Evolutionary conservation across 2,329 filamentous ascomycete genomes (phyloP), one percentile per base, ranked within the genome.

Genomic region (Penicillium expansum): DNA sequence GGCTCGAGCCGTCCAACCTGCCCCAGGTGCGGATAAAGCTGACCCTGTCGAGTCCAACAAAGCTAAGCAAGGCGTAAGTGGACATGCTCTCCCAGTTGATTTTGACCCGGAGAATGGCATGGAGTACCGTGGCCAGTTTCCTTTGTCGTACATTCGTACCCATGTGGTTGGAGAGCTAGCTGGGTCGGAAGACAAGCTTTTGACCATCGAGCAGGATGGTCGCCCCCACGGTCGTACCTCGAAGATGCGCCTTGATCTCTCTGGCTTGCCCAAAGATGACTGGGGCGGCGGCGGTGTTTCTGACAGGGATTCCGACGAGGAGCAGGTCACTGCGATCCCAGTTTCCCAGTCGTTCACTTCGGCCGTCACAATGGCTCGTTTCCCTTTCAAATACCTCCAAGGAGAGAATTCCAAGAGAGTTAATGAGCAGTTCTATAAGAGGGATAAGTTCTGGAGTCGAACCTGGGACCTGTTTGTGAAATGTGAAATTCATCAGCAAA

Each of bases 381-480:
- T 74, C 50, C 76, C 77, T 4, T 79, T 79, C 66, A 76, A 72
- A 55, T 75, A 74, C 56, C 63, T 80, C 43, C 57, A 61, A 49
- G 68, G 70, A 10, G 60, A 71, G 5, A 54, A 66, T 13, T 63
- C 69, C 29, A 68, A 76, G 47, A 54, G 44, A 24, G 71, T 78
- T 35, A 73, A 74, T 5, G 62, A 67, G 33, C 61, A 54, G 9
- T 79, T 76, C 59, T 80, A 79, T 54, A 72, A 73, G 18, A 60
- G 56, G 6, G 75, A 73, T 2, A 72, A 78, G 51, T 77, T 80
- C 61, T 83, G 82, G 65, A 74, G 77, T 2, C 81, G 84, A 57
- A 68, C 77, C 11, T 96, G 92, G 92, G 86, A 93, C 60, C 76
- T 96, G 90, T 94, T 79, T 80, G 87, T 80, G 4, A 55, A 49